Conservation (phyloP, 176 grass and related monocot species). For the Bothriochloa decipiens region DNA sequence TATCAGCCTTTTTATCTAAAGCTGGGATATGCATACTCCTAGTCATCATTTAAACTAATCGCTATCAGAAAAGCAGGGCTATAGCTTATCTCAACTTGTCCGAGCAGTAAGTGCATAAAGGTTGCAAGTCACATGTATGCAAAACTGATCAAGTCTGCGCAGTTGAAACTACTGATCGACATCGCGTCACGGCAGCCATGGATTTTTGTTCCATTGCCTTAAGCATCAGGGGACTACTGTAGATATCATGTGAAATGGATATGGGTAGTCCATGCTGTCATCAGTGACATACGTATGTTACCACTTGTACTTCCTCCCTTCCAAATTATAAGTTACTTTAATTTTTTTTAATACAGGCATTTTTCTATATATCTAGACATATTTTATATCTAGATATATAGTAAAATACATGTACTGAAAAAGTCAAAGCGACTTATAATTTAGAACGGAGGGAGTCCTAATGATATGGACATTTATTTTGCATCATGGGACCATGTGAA, state of each 20-base stretch:
- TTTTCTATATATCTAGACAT: no score
- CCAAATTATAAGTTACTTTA: no score
- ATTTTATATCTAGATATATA: no score
- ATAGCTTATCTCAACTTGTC: conserved; percentile 33
- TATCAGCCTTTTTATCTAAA: conserved; percentile 34
- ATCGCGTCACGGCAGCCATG: conserved; percentile 20
- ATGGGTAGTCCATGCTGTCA: conserved; percentile 39
- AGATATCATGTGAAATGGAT: conserved; percentile 34
- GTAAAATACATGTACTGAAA: no score
- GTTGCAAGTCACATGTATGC: conserved; percentile 40
- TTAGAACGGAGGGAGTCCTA: no score
- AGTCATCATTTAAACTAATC: conserved; percentile 12
- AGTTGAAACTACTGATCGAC: conserved; percentile 5
- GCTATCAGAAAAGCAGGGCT: neutral
- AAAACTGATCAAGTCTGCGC: neutral
- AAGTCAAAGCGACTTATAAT: no score
- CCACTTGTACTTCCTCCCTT: no score
- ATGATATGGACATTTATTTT: no score
- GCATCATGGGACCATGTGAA: conserved; percentile 7
- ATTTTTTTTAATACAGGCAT: no score
- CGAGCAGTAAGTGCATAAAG: conserved; percentile 26
- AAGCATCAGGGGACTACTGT: conserved; percentile 3
- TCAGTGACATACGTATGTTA: conserved; percentile 47
- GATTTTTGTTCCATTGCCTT: neutral
- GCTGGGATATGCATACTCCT: neutral